Conservation (phyloP, 164 flowering plant genomes). For the Stephania yunnanensis region DNA sequence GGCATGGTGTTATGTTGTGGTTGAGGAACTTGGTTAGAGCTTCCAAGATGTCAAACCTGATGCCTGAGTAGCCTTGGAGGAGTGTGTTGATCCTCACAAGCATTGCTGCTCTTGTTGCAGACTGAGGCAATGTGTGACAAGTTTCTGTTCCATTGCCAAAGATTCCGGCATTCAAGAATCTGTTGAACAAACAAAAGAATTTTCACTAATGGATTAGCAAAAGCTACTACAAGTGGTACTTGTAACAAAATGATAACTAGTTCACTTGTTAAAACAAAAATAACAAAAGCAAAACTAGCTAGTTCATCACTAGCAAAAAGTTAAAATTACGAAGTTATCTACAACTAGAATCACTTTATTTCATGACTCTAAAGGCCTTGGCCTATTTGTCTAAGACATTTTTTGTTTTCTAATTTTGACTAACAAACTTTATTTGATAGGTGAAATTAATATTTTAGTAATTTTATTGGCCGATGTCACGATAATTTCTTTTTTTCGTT, state of each 20-base stretch:
- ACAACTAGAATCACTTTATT: no score
- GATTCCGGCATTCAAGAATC: conserved; percentile 65
- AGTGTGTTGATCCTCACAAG: conserved; percentile 59
- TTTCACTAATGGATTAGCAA: neutral
- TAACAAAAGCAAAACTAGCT: no score
- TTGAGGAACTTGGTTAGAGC: conserved; percentile 50
- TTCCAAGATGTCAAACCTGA: conserved; percentile 58
- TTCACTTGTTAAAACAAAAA: no score
- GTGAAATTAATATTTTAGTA: no score
- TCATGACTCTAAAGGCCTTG: no score
- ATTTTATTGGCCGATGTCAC: no score
- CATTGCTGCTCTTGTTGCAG: conserved; percentile 63
- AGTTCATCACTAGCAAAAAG: no score
- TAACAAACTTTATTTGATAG: no score
- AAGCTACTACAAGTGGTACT: neutral
- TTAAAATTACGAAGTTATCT: no score
- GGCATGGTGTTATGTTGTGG: conserved; percentile 47
- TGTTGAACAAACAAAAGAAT: conserved; percentile 10
- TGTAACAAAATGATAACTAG: neutral
- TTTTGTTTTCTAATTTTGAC: no score
- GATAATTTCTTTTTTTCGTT: no score
- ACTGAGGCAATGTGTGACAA: conserved; percentile 39
- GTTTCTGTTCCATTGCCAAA: conserved; percentile 44
- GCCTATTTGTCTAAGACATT: no score
- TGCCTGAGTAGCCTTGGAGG: conserved; percentile 70